Conservation (phyloP, 192 early-diverging fungal species). For the Glomus cerebriforme region DNA sequence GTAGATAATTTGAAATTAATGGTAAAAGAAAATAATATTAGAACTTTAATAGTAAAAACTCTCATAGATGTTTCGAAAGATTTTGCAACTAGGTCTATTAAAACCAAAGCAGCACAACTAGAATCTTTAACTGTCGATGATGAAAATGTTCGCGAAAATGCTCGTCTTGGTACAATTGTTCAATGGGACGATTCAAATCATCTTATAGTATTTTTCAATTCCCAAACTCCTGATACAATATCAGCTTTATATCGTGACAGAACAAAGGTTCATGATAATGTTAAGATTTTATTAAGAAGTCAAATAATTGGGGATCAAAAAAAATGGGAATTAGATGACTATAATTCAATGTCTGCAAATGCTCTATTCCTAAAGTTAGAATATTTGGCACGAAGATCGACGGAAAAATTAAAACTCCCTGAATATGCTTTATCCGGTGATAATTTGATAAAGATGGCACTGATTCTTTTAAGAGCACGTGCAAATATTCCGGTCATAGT, state of each 20-base stretch:
- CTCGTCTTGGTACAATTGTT: not conserved
- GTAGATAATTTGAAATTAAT: slow-evolving; percentile 32
- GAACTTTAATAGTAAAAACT: slow-evolving; percentile 24
- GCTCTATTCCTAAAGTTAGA: not conserved
- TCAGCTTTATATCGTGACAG: slow-evolving; percentile 14
- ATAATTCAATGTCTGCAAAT: not conserved
- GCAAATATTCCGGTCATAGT: slow-evolving; percentile 11
- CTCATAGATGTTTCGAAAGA: slow-evolving; percentile 18
- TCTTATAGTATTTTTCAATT: slow-evolving; percentile 23
- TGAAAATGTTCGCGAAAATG: not conserved
- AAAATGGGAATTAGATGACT: not conserved
- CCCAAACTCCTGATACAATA: not conserved
- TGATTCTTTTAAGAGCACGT: not conserved
- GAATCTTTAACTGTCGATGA: not conserved
- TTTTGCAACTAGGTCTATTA: slow-evolving; percentile 13
- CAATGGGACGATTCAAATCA: not conserved
- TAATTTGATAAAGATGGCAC: slow-evolving; percentile 29
- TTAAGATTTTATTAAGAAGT: not conserved
- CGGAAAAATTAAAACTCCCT: not conserved
- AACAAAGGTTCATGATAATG: not conserved
- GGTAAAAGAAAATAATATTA: slow-evolving; percentile 15
- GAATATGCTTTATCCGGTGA: not conserved
- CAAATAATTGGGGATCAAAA: not conserved
- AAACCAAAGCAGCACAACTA: not conserved
- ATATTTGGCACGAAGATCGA: slow-evolving; percentile 19